These are phyloP conservation scores for Nicotiana sylvestris DNA, from an alignment of 257 asterid genomes.

Conservation along the genomic window DNA sequence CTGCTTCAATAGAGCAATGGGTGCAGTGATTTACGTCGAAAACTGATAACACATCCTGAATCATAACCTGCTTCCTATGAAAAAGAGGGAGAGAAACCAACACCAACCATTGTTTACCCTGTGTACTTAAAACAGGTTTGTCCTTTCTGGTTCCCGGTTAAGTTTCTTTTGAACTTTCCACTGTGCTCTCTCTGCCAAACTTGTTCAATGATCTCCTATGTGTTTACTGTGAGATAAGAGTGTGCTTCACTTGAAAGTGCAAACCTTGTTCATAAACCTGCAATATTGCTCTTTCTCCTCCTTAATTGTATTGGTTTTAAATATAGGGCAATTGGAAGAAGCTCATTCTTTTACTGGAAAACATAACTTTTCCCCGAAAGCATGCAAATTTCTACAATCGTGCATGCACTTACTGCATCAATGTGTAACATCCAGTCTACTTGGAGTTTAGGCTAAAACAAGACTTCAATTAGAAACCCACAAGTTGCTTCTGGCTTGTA, in stretches of 20 bases:
- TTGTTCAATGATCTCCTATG: background rate
- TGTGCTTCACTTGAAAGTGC: background rate
- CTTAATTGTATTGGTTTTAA: background rate
- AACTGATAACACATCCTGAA: background rate
- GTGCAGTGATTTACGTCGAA: background rate
- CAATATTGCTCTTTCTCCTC: background rate
- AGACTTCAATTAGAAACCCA: background rate
- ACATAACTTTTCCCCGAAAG: background rate
- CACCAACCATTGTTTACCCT: background rate
- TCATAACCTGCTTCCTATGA: background rate
- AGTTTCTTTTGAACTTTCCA: background rate
- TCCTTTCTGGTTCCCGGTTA: background rate
- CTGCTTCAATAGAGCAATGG: background rate
- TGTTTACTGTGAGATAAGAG: background rate
- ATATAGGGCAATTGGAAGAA: background rate
- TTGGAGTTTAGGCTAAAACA: background rate
- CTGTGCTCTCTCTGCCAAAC: background rate
- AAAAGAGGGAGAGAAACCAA: background rate
- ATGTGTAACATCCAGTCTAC: background rate
- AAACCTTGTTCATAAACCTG: background rate
- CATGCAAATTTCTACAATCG: background rate
- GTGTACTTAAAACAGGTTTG: background rate
- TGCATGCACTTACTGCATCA: background rate
- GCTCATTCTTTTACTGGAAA: background rate
- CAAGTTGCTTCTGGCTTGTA: background rate